These are phyloP conservation scores for Gryganskiella cystojenkinii DNA, from an alignment of 192 early-diverging fungal genomes.

Conservation along the genomic window DNA sequence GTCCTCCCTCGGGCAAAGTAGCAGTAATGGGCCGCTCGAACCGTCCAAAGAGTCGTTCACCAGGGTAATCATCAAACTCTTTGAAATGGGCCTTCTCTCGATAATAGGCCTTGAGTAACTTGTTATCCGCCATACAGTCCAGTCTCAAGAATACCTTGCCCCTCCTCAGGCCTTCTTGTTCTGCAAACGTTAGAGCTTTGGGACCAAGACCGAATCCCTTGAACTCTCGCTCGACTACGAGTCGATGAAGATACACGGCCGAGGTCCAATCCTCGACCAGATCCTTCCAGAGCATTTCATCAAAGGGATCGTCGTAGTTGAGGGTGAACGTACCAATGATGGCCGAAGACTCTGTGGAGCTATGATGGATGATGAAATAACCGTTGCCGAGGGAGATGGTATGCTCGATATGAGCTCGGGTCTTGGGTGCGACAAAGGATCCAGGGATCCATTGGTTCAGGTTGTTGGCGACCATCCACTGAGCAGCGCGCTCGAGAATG, in stretches of 20 bases:
- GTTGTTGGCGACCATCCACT: slow-evolving; percentile 47
- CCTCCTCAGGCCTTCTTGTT: slow-evolving; percentile 34
- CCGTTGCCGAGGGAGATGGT: slow-evolving; percentile 44
- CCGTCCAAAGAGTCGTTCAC: slow-evolving; percentile 44
- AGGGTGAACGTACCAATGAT: slow-evolving; percentile 51
- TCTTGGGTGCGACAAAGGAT: slow-evolving; percentile 45
- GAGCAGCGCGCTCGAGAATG: slow-evolving; percentile 42
- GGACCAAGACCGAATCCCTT: slow-evolving; percentile 42
- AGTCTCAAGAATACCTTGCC: slow-evolving; percentile 40
- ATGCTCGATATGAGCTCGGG: slow-evolving; percentile 44
- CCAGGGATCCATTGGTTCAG: slow-evolving; percentile 51
- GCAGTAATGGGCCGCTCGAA: slow-evolving; percentile 46
- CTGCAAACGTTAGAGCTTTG: slow-evolving; percentile 40
- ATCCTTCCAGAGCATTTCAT: slow-evolving; percentile 51
- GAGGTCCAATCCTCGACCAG: slow-evolving; percentile 49
- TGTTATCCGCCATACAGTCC: slow-evolving; percentile 53
- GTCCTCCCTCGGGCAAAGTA: background rate
- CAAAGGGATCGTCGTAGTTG: slow-evolving; percentile 47
- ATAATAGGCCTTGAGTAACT: slow-evolving; percentile 44
- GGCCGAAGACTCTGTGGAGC: background rate
- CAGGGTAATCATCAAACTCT: slow-evolving; percentile 49
- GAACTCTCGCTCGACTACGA: slow-evolving; percentile 48
- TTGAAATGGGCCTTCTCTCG: slow-evolving; percentile 43
- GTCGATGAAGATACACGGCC: slow-evolving; percentile 46
- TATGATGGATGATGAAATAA: slow-evolving; percentile 33